These are phyloP conservation scores for Gremmenia infestans DNA, from an alignment of 2,329 filamentous ascomycete species.

Conservation along the genomic window DNA sequence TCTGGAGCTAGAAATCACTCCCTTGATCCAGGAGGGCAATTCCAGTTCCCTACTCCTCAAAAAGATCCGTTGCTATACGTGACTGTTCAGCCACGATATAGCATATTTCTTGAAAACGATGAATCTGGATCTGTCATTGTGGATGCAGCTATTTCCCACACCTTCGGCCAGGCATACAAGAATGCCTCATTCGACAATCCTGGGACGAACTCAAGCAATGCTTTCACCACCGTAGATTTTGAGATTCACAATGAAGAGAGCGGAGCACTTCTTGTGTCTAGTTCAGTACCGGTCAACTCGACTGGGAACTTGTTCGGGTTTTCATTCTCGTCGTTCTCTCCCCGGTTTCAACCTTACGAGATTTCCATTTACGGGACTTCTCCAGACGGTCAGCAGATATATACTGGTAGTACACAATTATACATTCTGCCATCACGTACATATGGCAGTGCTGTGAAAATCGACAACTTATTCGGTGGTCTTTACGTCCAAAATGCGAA, in stretches of 20 bases:
- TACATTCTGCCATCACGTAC: conserved; percentile 39
- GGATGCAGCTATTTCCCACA: conserved; percentile 37
- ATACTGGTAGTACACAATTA: conserved; percentile 34
- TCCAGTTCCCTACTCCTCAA: conserved; percentile 37
- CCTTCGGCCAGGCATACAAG: conserved; percentile 33
- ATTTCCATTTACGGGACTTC: conserved; percentile 33
- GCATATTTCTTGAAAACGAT: conserved; percentile 42
- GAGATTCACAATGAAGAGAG: conserved; percentile 29
- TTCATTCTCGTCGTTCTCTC: conserved; percentile 28
- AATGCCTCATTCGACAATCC: conserved; percentile 19
- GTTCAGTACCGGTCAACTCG: conserved; percentile 33
- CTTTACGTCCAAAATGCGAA: conserved; percentile 36
- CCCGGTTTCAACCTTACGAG: conserved; percentile 33
- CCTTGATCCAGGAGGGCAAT: conserved; percentile 43
- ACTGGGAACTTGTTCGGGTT: conserved; percentile 35
- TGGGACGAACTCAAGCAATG: conserved; percentile 9
- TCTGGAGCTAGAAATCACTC: conserved; percentile 36
- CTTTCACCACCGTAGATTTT: conserved; percentile 20
- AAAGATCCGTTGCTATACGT: conserved; percentile 37
- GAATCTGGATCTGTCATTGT: conserved; percentile 37
- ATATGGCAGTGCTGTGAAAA: conserved; percentile 40
- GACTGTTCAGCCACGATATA: conserved; percentile 42
- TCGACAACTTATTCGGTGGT: conserved; percentile 43
- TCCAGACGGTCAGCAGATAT: conserved; percentile 31
- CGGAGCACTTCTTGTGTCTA: conserved; percentile 24